A percentile compares a stretch with the other conserved stretches of the same genome.
These are phyloP conservation scores for Fusarium cicatricum DNA, from an alignment of 2,329 filamentous ascomycete species.

Conservation along the genomic window DNA sequence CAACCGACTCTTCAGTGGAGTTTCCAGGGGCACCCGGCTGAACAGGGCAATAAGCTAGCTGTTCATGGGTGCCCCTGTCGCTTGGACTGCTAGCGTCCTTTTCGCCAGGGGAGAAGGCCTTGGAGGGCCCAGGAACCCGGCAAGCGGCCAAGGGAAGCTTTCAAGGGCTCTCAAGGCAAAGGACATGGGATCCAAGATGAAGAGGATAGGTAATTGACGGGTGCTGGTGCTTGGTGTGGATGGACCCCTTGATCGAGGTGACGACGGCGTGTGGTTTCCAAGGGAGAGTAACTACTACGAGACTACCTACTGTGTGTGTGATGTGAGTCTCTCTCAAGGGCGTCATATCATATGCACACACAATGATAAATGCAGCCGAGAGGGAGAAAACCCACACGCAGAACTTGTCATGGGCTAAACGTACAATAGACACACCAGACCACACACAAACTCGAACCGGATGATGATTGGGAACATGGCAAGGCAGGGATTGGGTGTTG, in stretches of 20 bases:
- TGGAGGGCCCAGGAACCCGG: slow-evolving; percentile 25
- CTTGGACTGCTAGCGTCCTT: slow-evolving; percentile 24
- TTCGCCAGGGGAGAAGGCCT: slow-evolving; percentile 15
- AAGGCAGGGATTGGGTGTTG: background rate
- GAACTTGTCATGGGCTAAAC: background rate
- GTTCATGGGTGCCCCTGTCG: slow-evolving; percentile 25
- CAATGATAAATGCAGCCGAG: slow-evolving; percentile 16
- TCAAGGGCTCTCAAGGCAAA: slow-evolving; percentile 1
- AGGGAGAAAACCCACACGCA: slow-evolving; percentile 1
- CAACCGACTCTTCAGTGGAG: slow-evolving; percentile 29
- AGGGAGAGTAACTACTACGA: slow-evolving; percentile 5
- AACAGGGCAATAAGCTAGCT: slow-evolving; percentile 18
- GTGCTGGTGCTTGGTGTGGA: slow-evolving; percentile 9
- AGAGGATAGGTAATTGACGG: background rate
- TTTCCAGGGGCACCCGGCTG: slow-evolving; percentile 16
- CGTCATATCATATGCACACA: slow-evolving; percentile 15
- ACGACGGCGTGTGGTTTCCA: background rate
- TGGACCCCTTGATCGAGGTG: slow-evolving; percentile 23
- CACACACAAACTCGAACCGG: slow-evolving; percentile 3
- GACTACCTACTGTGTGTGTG: too few relatives aligned
- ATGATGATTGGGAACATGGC: slow-evolving; percentile 11
- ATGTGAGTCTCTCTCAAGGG: background rate
- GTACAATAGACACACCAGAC: background rate
- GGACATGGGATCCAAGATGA: slow-evolving; percentile 5
- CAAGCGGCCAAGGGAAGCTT: slow-evolving; percentile 18